These are phyloP conservation scores for Citrus sp. DNA, from an alignment of 345 rosid species.

Conservation along the genomic window DNA sequence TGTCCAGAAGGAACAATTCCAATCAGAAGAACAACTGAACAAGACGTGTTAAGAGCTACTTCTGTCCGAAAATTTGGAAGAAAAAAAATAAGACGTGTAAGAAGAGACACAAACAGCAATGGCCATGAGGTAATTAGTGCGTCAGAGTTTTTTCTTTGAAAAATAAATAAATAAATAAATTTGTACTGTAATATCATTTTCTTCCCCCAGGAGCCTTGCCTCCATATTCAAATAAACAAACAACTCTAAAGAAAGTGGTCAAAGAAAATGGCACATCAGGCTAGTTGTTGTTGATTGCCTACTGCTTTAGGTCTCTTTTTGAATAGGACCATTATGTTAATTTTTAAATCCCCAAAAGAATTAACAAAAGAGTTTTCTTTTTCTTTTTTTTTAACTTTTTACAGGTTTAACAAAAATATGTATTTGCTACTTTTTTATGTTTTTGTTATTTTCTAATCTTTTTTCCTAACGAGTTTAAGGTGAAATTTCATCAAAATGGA, in stretches of 20 bases:
- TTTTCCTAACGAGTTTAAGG: not conserved
- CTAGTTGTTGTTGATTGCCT: constrained; percentile 13
- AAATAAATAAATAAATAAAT: too few species aligned
- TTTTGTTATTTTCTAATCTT: not conserved
- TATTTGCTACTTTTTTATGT: not conserved
- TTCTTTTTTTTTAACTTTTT: constrained; percentile 5
- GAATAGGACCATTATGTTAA: constrained; percentile 11
- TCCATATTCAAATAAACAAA: constrained; percentile 6
- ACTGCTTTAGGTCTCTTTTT: constrained; percentile 20
- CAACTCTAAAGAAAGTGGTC: constrained; percentile 27
- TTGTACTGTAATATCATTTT: not conserved
- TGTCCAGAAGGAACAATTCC: constrained; percentile 96
- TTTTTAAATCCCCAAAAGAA: constrained; percentile 1
- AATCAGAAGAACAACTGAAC: constrained; percentile 83
- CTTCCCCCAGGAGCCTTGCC: not conserved
- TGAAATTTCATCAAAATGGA: not conserved
- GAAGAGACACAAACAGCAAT: constrained; percentile 75
- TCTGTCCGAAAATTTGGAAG: constrained; percentile 65
- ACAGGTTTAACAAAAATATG: not conserved
- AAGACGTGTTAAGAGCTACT: constrained; percentile 79
- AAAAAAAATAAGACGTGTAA: constrained; percentile 49
- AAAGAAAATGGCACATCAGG: constrained; percentile 31
- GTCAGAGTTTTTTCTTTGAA: too few species aligned
- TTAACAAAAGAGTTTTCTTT: constrained; percentile 9
- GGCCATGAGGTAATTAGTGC: constrained; percentile 76